Base-by-base conservation (phyloP, 805 yeast species). In the Cyberlindnera bimundalis region DNA sequence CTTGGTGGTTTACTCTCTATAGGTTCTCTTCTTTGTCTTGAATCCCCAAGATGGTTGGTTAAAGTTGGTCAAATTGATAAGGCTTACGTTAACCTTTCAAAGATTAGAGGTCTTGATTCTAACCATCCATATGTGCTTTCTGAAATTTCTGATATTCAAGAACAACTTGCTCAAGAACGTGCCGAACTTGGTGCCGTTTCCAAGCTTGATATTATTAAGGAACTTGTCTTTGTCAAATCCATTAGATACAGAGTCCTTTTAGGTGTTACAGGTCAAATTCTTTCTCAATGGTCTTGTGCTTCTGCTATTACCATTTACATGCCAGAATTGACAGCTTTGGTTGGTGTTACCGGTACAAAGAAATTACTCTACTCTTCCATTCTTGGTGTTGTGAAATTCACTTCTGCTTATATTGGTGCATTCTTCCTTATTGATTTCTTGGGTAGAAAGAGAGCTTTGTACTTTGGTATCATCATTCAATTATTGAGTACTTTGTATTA, bases 201-300 rank as follows among this genome's bases (percentile, higher is more conserved):
- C 2, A 41, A 60, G 20, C 36, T 52, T 25, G 49, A 49, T 14
- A 44, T 50, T 25, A 18, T 60, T n/a, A 66, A 58, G 46, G 73
- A 68, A 29, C 54, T 71, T 21, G 40, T 70, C 27, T 20, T 52
- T 6, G 64, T 62, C 27, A 62, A 55, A 39, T 68, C 77, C 6
- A 61, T 72, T 40, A 58, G 72, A 40, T 71, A 71, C 58, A 64
- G 81, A 58, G 63, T 76, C 34, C 48, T 60, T 7, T 47, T 76
- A 28, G 71, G 76, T 32, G 41, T 66, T 26, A 44, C 56, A 40
- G 63, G 70, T 23, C 81, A 75, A 56, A 29, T 75, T 12, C 61
- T 76, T 29, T 73, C 73, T 27, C 81, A 77, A 59, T 77, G 81
- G 81, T 68, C 76, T n/a, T 79, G 80, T 37, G 76, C 80, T 6